Conservation (phyloP, 176 grass and related monocot genomes). For the Juncus inflexus region DNA sequence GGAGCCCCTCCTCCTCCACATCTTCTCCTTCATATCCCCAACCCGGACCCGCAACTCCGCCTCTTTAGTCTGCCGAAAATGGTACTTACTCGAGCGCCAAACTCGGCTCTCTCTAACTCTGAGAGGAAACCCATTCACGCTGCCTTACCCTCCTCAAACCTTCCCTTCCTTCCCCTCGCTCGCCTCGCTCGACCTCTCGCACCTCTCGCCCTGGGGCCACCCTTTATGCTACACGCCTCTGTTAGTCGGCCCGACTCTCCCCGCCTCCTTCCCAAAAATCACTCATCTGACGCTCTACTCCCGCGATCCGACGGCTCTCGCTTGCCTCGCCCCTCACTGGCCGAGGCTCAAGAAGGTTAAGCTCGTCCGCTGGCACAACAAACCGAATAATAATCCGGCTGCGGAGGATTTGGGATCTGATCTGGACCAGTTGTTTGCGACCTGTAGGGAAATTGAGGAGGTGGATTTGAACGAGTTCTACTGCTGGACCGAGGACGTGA, state of each 20-base stretch:
- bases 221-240: conserved; percentile 33
- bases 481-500: conserved; percentile 94
- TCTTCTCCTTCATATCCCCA: conserved; percentile 48
- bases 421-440: conserved; percentile 55
- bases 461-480: conserved; percentile 95
- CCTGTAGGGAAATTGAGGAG: conserved; percentile 36
- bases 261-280: conserved; percentile 53
- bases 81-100: conserved; percentile 50
- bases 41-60: conserved; percentile 50
- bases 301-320: conserved; percentile 71
- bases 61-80: conserved; percentile 42
- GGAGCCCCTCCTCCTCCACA: conserved; percentile 57
- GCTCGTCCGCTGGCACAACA: conserved; percentile 95
- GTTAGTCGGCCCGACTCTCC: conserved; percentile 28
- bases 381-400: conserved; percentile 17
- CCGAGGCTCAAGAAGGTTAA: conserved; percentile 42
- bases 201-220: conserved; percentile 86
- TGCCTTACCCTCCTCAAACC: conserved; percentile 30
- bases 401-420: conserved; percentile 42
- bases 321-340: conserved; percentile 52
- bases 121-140: conserved; percentile 47
- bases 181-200: conserved; percentile 65
- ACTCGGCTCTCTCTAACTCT: conserved; percentile 64
- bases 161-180: conserved; percentile 68
- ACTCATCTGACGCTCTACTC: conserved; percentile 58